Evolutionary conservation across 2,329 filamentous ascomycete genomes (phyloP), one percentile per base, ranked within the genome.

Genomic region (Epichloe brachyelytri): DNA sequence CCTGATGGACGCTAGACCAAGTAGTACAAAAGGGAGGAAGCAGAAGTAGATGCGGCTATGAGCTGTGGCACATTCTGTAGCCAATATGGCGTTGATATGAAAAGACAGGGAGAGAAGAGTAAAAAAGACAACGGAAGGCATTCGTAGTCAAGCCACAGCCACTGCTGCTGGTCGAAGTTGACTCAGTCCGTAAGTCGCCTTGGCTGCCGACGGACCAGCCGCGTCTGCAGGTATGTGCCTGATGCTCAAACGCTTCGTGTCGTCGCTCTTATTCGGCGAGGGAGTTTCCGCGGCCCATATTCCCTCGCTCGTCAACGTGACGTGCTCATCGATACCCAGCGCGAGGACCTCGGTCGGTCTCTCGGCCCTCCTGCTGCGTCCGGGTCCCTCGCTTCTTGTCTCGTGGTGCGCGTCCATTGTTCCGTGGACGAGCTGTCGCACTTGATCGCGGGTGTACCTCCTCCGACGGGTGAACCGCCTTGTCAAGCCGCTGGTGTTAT

Each of bases 401-500:
- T 34, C 59, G 33, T 15, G 41, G 33, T 15, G 44, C 17, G 3
- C 45, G 5, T 43, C 39, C 3, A 45, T 46, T 3, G 52, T 46
- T n/a, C 37, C 49, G 11, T 56, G 53, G 8, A 70, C 56, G 36
- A 64, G 60, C 5, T 60, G 60, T 48, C 69, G 66, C 1, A 78
- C 70, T 47, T 80, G 73, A 36, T 75, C 68, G 8, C 62, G 57
- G 0, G 60, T 63, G 59, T 71, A 77, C 47, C 63, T 67, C 48
- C 61, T 65, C 14, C 73, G 77, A 54, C 69, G 72, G 4, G 80
- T 67, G 59, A 75, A 69, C 40, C 64, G 71, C 4, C 73, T 76
- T 3, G 72, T 73, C 47, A 78, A 59, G 0, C 79, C 80, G 3
- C 66, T 68, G 26, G 74, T 72, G 71, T 68, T 51, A 69, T 70